phyloP scores from a whole-genome alignment of 768 basidiomycete genomes.

The Pulveroboletus sp. region DNA sequence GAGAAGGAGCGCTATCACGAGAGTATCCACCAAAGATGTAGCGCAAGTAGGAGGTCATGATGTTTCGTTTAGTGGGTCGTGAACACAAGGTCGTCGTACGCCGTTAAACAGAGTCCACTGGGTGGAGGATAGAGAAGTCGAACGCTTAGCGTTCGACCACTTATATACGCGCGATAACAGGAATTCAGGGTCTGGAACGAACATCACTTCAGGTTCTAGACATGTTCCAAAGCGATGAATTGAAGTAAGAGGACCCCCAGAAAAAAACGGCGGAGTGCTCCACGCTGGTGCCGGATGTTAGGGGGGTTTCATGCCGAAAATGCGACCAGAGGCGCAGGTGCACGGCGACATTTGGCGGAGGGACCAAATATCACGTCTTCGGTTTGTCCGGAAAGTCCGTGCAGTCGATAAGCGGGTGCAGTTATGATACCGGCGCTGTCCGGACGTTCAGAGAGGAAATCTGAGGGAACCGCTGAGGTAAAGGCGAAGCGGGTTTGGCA shows the following conservation, averaged over 20 bases:
- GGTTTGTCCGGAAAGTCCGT: slow-evolving; percentile 26
- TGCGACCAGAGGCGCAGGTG: slow-evolving; percentile 2
- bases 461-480: slow-evolving; percentile 27
- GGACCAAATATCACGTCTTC: slow-evolving; percentile 29
- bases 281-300: slow-evolving; percentile 10
- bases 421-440: slow-evolving; percentile 6
- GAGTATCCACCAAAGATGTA: slow-evolving; percentile 39
- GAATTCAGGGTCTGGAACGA: slow-evolving; percentile 22
- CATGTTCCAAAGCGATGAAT: slow-evolving; percentile 17
- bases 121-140: slow-evolving; percentile 8
- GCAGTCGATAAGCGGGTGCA: slow-evolving; percentile 15
- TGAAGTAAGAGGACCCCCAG: slow-evolving; percentile 34
- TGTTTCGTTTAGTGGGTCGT: slow-evolving; percentile 17
- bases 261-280: slow-evolving; percentile 19
- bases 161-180: slow-evolving; percentile 26
- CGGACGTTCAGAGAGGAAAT: slow-evolving; percentile 3
- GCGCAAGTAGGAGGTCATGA: slow-evolving; percentile 50
- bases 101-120: slow-evolving; percentile 10
- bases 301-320: slow-evolving; percentile 19
- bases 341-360: slow-evolving; percentile 6
- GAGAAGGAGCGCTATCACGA: slow-evolving; percentile 23
- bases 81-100: slow-evolving; percentile 17
- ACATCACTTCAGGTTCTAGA: slow-evolving; percentile 19
- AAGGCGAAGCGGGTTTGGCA: slow-evolving; percentile 18
- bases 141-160: not conserved